A percentile compares a stretch with the other conserved stretches of the same genome.
Conservation (phyloP, 2,329 filamentous ascomycete species). For the Pseudophaeomoniella oleicola region DNA sequence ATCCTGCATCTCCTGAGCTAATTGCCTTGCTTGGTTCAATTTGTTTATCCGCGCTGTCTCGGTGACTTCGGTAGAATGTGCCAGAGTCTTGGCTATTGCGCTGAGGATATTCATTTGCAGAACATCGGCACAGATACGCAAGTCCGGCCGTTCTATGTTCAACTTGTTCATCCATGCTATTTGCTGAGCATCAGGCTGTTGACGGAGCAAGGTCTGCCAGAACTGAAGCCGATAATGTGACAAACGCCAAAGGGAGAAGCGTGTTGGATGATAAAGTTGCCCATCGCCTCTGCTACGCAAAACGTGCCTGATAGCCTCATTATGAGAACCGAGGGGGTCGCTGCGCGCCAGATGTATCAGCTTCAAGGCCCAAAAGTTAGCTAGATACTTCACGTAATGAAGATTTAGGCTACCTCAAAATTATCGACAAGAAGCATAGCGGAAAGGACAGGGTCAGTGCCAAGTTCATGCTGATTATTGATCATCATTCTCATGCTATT, state of each 20-base stretch:
- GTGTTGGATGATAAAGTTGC: conserved; percentile 3
- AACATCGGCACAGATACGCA: conserved; percentile 4
- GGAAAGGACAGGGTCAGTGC: conserved; percentile 5
- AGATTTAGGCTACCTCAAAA: conserved; percentile 4
- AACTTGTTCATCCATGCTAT: conserved; percentile 3
- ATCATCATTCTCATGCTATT: conserved; percentile 1
- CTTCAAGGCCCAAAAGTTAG: conserved; percentile 1
- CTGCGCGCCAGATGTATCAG: conserved; percentile 3
- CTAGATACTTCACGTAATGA: background rate
- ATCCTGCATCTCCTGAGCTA: conserved; percentile 1
- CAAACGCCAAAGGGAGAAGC: conserved; percentile 4
- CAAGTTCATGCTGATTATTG: conserved; percentile 2
- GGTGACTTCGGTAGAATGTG: background rate
- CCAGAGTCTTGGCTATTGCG: conserved; percentile 2
- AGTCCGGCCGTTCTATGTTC: conserved; percentile 1
- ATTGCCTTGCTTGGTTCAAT: background rate
- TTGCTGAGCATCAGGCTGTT: conserved; percentile 4
- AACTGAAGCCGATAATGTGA: conserved; percentile 4
- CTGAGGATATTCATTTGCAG: conserved; percentile 2
- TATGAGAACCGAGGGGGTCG: conserved; percentile 5
- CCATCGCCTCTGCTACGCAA: conserved; percentile 3
- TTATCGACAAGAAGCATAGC: conserved; percentile 5
- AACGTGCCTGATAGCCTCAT: conserved; percentile 3
- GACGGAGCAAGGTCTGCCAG: conserved; percentile 5
- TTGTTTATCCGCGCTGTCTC: background rate